A percentile compares a stretch with the other conserved stretches of the same genome.
phyloP scores from a whole-genome alignment of 176 grass and related monocot species.

The Avena atlantica region DNA sequence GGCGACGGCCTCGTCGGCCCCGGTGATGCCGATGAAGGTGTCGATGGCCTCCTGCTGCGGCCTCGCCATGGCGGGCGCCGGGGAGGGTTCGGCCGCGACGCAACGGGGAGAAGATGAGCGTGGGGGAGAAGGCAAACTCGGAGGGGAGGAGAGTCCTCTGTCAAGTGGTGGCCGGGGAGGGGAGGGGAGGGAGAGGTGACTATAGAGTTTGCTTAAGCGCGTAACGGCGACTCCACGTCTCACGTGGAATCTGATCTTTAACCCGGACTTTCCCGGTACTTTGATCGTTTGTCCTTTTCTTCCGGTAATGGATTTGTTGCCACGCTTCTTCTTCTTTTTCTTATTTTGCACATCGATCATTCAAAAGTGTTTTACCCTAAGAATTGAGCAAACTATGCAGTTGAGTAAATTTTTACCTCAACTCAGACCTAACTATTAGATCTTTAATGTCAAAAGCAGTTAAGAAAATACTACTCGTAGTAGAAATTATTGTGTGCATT shows the following conservation, averaged over 20 bases:
- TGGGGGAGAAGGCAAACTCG: slow-evolving; percentile 20
- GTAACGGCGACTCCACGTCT: neutral
- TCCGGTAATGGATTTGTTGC: neutral
- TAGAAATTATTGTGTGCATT: too few species aligned
- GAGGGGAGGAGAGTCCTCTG: slow-evolving; percentile 27
- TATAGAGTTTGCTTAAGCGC: slow-evolving; percentile 4
- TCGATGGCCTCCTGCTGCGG: slow-evolving; percentile 84
- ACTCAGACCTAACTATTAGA: too few species aligned
- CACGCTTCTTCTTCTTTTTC: neutral
- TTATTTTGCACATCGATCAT: too few species aligned
- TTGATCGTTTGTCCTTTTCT: neutral
- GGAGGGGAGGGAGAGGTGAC: neutral
- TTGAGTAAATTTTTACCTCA: too few species aligned
- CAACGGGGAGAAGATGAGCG: slow-evolving; percentile 15
- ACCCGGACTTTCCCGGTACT: neutral
- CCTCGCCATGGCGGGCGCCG: slow-evolving; percentile 60
- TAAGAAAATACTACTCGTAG: too few species aligned
- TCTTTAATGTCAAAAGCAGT: too few species aligned
- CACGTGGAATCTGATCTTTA: neutral
- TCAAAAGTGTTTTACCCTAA: too few species aligned
- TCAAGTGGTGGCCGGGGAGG: slow-evolving; percentile 3
- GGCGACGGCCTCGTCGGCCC: slow-evolving; percentile 63
- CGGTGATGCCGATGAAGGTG: slow-evolving; percentile 87
- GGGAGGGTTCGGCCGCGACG: neutral
- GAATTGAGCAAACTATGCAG: too few species aligned